Base-by-base conservation (phyloP, 352 stramenopile genomes). In the Phytophthora litchii region DNA sequence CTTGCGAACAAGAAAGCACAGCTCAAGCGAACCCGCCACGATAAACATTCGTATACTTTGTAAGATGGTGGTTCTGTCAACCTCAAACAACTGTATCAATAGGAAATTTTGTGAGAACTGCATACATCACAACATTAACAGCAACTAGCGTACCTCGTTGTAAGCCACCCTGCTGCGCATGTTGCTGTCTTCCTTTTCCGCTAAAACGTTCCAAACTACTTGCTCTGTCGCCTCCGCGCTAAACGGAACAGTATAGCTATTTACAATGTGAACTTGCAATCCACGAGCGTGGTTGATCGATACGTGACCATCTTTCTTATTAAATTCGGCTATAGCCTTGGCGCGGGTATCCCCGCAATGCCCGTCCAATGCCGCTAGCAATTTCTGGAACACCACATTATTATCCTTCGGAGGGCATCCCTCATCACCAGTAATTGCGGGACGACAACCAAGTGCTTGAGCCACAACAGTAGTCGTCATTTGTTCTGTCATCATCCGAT, bases 1-100 rank as follows among this genome's bases (percentile, higher is more conserved):
- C 21, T 55, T 64, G 12, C 60, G 60, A 14, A 60, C 16, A 17
- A 69, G 54, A 31, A 69, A 53, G 23, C 47, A 58, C 14, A 64
- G 21, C 14, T 69, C 40, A 13, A 36, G 10, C 4, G 19, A n/a
- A 7, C 35, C 60, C 32, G 7, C 5, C 11, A 47, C 41, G 5
- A 46, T 36, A n/a, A 64, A 43, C 10, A 42, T 50, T 29, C 54
- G 54, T 10, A 54, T 11, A 14, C 46, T 64, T 19, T 60, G 40
- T 36, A 64, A 43, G 1, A 2, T 32, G 4, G 60, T 69, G 13
- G 10, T 52, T n/a, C 19, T 47, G 27, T 69, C 60, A 47, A 57
- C 8, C n/a, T 60, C 34, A 46, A 69, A 64, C 16, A 42, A 37
- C 45, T 58, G 11, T 12, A 43, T n/a, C 11, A 19, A 0, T 17